A percentile compares a stretch with the other conserved stretches of the same genome.
phyloP scores from a whole-genome alignment of 176 grass and related monocot species.

The Echinochloa phyllopogon region DNA sequence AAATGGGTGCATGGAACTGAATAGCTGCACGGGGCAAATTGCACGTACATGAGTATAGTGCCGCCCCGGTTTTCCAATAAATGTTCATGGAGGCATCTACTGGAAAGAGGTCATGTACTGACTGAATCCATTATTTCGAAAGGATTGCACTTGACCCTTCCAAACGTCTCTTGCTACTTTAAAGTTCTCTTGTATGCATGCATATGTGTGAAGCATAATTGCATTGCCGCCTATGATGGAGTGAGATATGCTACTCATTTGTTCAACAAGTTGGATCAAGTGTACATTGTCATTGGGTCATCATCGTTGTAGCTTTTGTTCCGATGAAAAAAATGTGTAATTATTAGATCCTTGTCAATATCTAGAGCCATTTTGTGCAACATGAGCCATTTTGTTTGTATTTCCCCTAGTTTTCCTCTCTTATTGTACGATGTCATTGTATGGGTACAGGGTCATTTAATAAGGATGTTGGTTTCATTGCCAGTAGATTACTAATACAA shows the following conservation, averaged over 20 bases:
- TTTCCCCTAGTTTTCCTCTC: not conserved
- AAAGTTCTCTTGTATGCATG: conserved; percentile 12
- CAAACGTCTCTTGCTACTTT: not conserved
- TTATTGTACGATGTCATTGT: not conserved
- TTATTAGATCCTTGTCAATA: conserved; percentile 20
- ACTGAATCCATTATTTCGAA: conserved; percentile 20
- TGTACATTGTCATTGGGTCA: conserved; percentile 35
- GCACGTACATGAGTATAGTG: not conserved
- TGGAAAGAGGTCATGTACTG: not conserved
- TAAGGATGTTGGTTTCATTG: not conserved
- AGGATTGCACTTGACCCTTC: conserved; percentile 33
- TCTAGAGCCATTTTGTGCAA: not conserved
- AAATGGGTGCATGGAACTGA: not conserved
- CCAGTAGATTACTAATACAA: not conserved
- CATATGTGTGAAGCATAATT: conserved; percentile 46
- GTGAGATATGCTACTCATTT: conserved; percentile 55
- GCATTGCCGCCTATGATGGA: conserved; percentile 16
- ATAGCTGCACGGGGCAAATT: not conserved
- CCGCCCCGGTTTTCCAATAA: not conserved
- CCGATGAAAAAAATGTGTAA: not conserved
- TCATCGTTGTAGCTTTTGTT: conserved; percentile 27
- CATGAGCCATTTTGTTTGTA: not conserved
- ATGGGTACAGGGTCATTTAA: not conserved
- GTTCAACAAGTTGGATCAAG: conserved; percentile 24
- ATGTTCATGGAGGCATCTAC: conserved; percentile 12